A percentile compares a stretch with the other conserved stretches of the same genome.
phyloP scores from a whole-genome alignment of 176 grass and related monocot genomes.

The Poa annua region DNA sequence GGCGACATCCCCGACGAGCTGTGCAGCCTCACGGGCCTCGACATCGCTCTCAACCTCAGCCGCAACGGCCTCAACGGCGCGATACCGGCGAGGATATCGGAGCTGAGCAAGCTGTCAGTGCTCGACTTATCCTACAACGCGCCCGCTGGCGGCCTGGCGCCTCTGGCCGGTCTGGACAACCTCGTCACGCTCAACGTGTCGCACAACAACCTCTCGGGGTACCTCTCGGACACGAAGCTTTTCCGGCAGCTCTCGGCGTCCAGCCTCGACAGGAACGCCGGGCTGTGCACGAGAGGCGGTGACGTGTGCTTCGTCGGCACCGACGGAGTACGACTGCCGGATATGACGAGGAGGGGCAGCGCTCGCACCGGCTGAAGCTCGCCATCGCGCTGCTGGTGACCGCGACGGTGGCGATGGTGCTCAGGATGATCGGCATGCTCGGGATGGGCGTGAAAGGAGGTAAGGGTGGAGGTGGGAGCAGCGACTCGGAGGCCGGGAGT shows the following conservation, averaged over 20 bases:
- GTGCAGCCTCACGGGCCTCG: constrained; percentile 63
- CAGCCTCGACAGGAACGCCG: constrained; percentile 63
- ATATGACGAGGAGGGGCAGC: constrained; percentile 58
- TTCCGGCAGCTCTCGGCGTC: constrained; percentile 85
- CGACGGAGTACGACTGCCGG: constrained; percentile 34
- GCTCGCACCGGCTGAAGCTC: constrained; percentile 71
- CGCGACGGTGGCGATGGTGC: constrained; percentile 78
- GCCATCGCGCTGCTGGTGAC: constrained; percentile 84
- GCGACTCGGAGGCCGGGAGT: constrained; percentile 50
- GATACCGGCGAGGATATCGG: constrained; percentile 65
- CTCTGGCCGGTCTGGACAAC: constrained; percentile 73
- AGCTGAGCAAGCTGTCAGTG: constrained; percentile 73
- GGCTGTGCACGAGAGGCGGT: constrained; percentile 81
- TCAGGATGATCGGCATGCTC: constrained; percentile 75
- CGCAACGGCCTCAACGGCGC: constrained; percentile 63
- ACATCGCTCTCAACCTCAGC: constrained; percentile 88
- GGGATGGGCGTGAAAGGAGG: constrained; percentile 49
- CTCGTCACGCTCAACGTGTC: constrained; percentile 92
- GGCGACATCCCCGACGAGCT: constrained; percentile 72
- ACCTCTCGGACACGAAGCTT: constrained; percentile 94
- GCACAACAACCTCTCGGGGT: constrained; percentile 93
- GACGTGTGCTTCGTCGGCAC: constrained; percentile 86
- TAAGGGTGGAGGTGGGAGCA: constrained; percentile 7
- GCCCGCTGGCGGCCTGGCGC: constrained; percentile 57
- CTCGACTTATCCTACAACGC: constrained; percentile 84